Percentiles rank a stretch among this genome's conserved stretches.
Evolutionary conservation across 2,329 filamentous ascomycete genomes (phyloP).

Genomic region (Neobulgaria alba): DNA sequence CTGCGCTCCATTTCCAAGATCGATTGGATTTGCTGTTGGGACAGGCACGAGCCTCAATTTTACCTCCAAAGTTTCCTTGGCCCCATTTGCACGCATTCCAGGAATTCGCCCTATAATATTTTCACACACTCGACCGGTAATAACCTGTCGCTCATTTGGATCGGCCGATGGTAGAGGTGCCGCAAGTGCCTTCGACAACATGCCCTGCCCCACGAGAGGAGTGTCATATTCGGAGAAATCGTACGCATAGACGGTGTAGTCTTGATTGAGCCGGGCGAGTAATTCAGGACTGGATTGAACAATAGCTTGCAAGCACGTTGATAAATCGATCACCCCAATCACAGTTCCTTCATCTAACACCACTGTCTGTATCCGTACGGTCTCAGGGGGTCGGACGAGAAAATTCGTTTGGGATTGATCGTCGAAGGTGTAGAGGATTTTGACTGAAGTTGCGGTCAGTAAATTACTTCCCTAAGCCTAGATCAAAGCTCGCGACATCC

Average conservation of each 20-base stretch:
- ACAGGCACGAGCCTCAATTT: conserved; percentile 80
- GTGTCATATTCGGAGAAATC: conserved; percentile 94
- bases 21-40: conserved; percentile 31
- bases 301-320: conserved; percentile 79
- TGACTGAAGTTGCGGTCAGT: conserved; percentile 51
- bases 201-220: conserved; percentile 88
- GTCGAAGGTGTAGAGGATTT: conserved; percentile 95
- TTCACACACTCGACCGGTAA: conserved; percentile 84
- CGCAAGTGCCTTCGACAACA: conserved; percentile 77
- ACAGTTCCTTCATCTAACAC: conserved; percentile 69
- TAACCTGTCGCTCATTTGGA: conserved; percentile 55
- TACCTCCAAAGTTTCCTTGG: conserved; percentile 86
- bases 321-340: conserved; percentile 82
- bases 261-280: conserved; percentile 56
- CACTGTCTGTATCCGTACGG: conserved; percentile 71
- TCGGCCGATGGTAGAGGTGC: conserved; percentile 44
- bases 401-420: conserved; percentile 81
- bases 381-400: conserved; percentile 74
- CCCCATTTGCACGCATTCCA: conserved; percentile 73
- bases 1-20: conserved; percentile 50
- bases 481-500: neutral
- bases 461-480: neutral
- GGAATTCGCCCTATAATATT: conserved; percentile 49
- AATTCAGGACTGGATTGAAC: conserved; percentile 76
- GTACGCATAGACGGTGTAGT: conserved; percentile 95